Conservation (phyloP, 2,329 filamentous ascomycete genomes). For the Penicillium carneum region DNA sequence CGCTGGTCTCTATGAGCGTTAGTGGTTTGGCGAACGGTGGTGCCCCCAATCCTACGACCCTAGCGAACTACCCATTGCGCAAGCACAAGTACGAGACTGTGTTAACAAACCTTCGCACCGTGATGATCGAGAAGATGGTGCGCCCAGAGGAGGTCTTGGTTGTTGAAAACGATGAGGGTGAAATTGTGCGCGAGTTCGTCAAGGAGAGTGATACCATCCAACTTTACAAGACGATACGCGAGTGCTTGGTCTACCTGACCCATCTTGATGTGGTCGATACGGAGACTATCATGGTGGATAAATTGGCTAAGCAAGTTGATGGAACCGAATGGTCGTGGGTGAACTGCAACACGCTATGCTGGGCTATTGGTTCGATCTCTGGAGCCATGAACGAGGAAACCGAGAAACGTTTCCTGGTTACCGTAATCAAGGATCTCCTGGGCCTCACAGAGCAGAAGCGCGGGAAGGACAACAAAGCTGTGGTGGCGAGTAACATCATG, state of each 20-base stretch:
- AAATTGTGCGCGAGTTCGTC: conserved; percentile 98
- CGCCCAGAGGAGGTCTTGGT: conserved; percentile 96
- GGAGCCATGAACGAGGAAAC: conserved; percentile 99
- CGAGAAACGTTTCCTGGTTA: conserved; percentile 96
- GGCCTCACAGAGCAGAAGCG: conserved; percentile 99
- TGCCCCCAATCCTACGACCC: conserved; percentile 81
- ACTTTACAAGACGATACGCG: conserved; percentile 97
- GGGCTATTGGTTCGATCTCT: conserved; percentile 98
- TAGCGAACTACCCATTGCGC: conserved; percentile 88
- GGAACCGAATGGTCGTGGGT: conserved; percentile 98
- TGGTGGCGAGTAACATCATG: conserved; percentile 99
- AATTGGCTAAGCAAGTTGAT: conserved; percentile 92
- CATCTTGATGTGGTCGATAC: conserved; percentile 97
- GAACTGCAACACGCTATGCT: conserved; percentile 99
- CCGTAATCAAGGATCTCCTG: conserved; percentile 96
- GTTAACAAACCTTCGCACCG: conserved; percentile 87
- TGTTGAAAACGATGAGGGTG: conserved; percentile 99
- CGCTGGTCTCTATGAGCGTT: conserved; percentile 79
- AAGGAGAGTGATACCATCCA: conserved; percentile 99
- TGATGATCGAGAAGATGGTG: conserved; percentile 99
- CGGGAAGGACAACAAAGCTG: conserved; percentile 98
- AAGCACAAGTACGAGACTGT: conserved; percentile 99
- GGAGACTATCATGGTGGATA: conserved; percentile 99
- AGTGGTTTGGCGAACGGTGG: conserved; percentile 76
- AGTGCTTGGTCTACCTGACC: conserved; percentile 95